Conservation (phyloP, 208 protist genomes). For the Naegleria gruberi region DNA sequence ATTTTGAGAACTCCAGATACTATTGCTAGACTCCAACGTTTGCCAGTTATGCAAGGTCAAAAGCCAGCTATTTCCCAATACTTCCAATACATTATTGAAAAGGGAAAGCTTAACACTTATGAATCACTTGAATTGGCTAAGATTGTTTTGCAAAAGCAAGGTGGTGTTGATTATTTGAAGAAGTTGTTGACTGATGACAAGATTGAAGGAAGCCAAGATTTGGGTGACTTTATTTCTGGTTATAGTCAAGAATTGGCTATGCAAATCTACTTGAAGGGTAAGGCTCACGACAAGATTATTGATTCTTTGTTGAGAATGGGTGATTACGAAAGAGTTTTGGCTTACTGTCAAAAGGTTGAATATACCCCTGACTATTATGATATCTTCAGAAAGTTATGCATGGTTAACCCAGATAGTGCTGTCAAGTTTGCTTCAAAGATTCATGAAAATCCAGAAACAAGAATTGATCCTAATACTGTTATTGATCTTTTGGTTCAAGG, state of each 20-base stretch:
- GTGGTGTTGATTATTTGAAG: conserved; percentile 76
- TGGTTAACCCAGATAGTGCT: conserved; percentile 63
- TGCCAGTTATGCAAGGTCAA: conserved; percentile 67
- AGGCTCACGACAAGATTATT: conserved; percentile 84
- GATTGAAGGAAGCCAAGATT: conserved; percentile 92
- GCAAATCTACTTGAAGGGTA: conserved; percentile 90
- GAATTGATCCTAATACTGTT: conserved; percentile 69
- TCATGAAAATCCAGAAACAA: conserved; percentile 23
- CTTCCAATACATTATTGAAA: conserved; percentile 92
- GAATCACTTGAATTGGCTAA: conserved; percentile 96
- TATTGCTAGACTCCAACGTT: conserved; percentile 81
- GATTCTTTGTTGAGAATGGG: conserved; percentile 83
- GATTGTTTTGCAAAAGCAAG: conserved; percentile 79
- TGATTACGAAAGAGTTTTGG: conserved; percentile 91
- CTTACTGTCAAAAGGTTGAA: conserved; percentile 91
- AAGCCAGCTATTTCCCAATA: conserved; percentile 91
- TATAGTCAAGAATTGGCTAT: conserved; percentile 85
- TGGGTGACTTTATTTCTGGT: conserved; percentile 91
- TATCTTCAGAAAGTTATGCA: conserved; percentile 80
- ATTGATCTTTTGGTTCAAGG: conserved; percentile 89
- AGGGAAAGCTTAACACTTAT: conserved; percentile 84
- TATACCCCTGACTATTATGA: conserved; percentile 90
- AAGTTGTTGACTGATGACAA: conserved; percentile 98
- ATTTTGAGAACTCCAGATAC: conserved; percentile 91
- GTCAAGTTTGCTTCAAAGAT: not conserved